phyloP scores from a whole-genome alignment of 305 asterid genomes.

The Vinca major region DNA sequence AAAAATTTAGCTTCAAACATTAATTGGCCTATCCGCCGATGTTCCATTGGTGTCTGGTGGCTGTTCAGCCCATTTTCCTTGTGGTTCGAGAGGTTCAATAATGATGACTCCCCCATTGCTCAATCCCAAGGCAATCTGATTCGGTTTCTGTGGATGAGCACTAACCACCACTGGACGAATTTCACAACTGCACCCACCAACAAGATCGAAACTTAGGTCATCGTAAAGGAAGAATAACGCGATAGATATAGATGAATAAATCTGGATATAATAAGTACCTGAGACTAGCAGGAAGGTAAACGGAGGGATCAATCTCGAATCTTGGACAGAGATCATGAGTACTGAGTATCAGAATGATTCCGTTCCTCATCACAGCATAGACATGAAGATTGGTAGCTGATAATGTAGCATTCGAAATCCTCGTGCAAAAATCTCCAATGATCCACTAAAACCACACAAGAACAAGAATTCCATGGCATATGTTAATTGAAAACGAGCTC shows the following conservation, averaged over 20 bases:
- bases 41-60: constrained; percentile 4
- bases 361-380: constrained; percentile 56
- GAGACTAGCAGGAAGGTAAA: constrained; percentile 40
- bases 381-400: constrained; percentile 49
- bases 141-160: constrained; percentile 51
- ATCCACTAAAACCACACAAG: constrained; percentile 40
- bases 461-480: background rate
- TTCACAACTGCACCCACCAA: constrained; percentile 26
- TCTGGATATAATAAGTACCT: constrained; percentile 22
- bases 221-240: background rate
- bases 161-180: constrained; percentile 46
- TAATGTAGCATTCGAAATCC: constrained; percentile 50
- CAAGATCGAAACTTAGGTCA: background rate
- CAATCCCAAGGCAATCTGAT: constrained; percentile 63
- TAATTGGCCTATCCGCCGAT: background rate
- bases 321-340: constrained; percentile 50
- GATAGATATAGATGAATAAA: background rate
- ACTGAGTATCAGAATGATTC: constrained; percentile 46
- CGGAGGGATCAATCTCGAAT: constrained; percentile 59
- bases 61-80: constrained; percentile 34
- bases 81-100: constrained; percentile 39
- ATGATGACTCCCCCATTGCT: constrained; percentile 49
- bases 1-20: background rate
- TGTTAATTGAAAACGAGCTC: background rate
- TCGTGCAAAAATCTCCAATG: constrained; percentile 49